Percentiles rank a stretch among this genome's conserved stretches.
Evolutionary conservation across 345 rosid species (phyloP).

Genomic region (Salix purpurea): DNA sequence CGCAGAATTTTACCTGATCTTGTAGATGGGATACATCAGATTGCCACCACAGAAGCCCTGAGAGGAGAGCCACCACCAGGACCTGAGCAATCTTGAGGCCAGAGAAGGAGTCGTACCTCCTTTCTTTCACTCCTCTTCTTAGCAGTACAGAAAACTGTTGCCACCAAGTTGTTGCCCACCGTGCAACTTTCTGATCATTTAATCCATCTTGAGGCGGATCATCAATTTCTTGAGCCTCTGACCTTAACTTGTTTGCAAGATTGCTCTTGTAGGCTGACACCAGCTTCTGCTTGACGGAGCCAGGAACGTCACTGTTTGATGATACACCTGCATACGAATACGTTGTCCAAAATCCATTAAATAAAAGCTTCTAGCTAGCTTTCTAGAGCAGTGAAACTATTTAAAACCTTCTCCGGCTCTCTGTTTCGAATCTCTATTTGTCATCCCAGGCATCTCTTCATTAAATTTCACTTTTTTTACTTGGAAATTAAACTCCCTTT

Average conservation of each 20-base stretch:
- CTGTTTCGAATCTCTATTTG: too few relatives aligned
- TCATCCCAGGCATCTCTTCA: too few relatives aligned
- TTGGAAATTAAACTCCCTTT: too few relatives aligned
- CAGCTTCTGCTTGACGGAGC: conserved; percentile 33
- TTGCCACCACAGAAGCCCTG: conserved; percentile 52
- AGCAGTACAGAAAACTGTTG: conserved; percentile 45
- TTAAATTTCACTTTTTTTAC: too few relatives aligned
- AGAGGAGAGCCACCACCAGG: conserved; percentile 27
- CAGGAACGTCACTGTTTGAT: conserved; percentile 28
- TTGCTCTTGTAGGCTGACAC: conserved; percentile 34
- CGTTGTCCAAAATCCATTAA: neutral
- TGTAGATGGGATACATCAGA: conserved; percentile 38
- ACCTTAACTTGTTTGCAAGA: conserved; percentile 31
- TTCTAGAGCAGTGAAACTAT: too few relatives aligned
- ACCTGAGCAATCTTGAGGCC: conserved; percentile 35
- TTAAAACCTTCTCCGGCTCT: too few relatives aligned
- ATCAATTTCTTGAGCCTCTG: conserved; percentile 26
- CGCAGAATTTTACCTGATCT: conserved; percentile 49
- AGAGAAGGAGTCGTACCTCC: conserved; percentile 43
- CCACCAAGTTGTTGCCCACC: conserved; percentile 57
- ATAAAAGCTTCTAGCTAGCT: too few relatives aligned
- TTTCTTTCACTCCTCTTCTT: conserved; percentile 46
- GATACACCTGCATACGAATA: conserved; percentile 30
- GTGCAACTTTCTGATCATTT: conserved; percentile 15
- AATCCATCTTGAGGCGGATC: conserved; percentile 6